Percentiles rank a stretch among this genome's conserved stretches.
phyloP scores from a whole-genome alignment of 305 asterid genomes.

The Fraxinus floribunda region DNA sequence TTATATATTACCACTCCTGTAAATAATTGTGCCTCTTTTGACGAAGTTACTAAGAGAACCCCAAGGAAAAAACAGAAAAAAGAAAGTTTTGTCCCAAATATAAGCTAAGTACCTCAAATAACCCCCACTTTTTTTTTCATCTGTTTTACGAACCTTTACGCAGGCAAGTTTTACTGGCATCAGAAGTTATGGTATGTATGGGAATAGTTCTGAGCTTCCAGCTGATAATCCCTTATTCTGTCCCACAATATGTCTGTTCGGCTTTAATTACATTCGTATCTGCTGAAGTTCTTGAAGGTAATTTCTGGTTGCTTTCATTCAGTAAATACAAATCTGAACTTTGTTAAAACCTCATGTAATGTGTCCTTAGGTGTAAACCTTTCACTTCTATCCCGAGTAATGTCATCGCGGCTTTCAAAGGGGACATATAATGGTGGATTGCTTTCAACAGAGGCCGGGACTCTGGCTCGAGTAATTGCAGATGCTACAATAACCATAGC shows the following conservation, averaged over 20 bases:
- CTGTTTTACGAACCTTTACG: not conserved
- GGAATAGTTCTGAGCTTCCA: conserved; percentile 69
- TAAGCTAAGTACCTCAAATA: not conserved
- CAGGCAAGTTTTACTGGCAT: conserved; percentile 76
- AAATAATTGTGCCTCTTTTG: not conserved
- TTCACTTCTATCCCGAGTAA: conserved; percentile 66
- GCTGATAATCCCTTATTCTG: conserved; percentile 52
- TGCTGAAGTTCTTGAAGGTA: conserved; percentile 84
- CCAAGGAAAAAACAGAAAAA: not conserved
- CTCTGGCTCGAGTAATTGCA: conserved; percentile 72
- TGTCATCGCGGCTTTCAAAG: conserved; percentile 70
- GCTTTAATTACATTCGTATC: conserved; percentile 70
- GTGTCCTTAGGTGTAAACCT: conserved; percentile 50
- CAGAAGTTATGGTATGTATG: conserved; percentile 59
- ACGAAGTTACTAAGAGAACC: not conserved
- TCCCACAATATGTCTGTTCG: conserved; percentile 61
- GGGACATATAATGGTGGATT: conserved; percentile 76
- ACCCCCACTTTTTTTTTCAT: not conserved
- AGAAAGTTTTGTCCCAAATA: not conserved
- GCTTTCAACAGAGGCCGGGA: conserved; percentile 77
- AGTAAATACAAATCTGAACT: not conserved
- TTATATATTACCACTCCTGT: not conserved
- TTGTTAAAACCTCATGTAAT: not conserved
- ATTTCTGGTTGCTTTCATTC: not conserved
- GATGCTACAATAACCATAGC: conserved; percentile 69